phyloP scores from a whole-genome alignment of 257 asterid species.

The Nicotiana undulata region DNA sequence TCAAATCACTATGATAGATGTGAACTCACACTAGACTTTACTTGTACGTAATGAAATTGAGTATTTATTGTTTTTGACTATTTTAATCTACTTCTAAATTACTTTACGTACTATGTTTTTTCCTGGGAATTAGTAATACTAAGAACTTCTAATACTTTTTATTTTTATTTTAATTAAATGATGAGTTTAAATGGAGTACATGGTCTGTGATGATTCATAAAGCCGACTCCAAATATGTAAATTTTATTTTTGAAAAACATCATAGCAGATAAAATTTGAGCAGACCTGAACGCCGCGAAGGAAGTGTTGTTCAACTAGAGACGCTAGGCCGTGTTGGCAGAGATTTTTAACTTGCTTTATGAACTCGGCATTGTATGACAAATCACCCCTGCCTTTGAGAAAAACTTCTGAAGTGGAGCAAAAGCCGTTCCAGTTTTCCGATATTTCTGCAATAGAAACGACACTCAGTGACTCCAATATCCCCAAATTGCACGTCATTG shows the following conservation, averaged over 20 bases:
- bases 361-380: constrained; percentile 34
- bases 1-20: not conserved
- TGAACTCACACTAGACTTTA: not conserved
- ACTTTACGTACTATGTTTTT: too few relatives aligned
- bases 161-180: too few relatives aligned
- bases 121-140: too few relatives aligned
- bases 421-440: constrained; percentile 63
- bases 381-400: constrained; percentile 38
- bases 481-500: constrained; percentile 49
- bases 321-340: constrained; percentile 49
- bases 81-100: not conserved
- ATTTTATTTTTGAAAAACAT: too few relatives aligned
- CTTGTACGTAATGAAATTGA: not conserved
- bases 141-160: too few relatives aligned
- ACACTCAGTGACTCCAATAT: constrained; percentile 49
- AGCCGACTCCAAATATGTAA: too few relatives aligned
- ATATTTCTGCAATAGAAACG: constrained; percentile 38
- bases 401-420: constrained; percentile 46
- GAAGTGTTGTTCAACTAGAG: constrained; percentile 63
- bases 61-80: not conserved
- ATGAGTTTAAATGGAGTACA: too few relatives aligned
- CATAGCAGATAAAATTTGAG: not conserved
- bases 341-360: constrained; percentile 39
- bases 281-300: constrained; percentile 61
- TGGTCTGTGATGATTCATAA: too few relatives aligned